Evolutionary conservation across 352 stramenopile species (phyloP).

Genomic region (Globisporangium camurandrum): DNA sequence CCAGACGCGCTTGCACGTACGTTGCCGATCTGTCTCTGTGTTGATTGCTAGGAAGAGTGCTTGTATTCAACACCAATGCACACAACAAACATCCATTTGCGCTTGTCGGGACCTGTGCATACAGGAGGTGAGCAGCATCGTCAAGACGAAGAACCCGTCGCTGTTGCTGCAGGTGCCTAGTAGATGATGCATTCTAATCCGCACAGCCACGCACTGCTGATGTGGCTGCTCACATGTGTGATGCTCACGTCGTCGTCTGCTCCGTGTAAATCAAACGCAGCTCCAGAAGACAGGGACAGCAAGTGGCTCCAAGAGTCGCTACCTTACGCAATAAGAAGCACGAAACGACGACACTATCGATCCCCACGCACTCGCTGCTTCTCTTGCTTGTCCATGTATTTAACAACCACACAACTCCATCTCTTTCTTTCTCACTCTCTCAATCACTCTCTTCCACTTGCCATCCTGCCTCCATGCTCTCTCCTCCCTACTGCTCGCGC

Average conservation of each 20-base stretch:
- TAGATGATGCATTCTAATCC: neutral
- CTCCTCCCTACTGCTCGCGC: constrained; percentile 30
- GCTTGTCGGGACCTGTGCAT: too few species aligned
- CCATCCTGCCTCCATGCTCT: neutral
- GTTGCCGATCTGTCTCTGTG: neutral
- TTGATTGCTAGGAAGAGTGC: neutral
- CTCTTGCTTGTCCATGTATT: constrained; percentile 1
- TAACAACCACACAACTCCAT: constrained; percentile 1
- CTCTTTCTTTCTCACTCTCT: neutral
- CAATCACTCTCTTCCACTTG: neutral
- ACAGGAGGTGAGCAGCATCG: constrained; percentile 90
- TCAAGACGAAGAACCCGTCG: constrained; percentile 93
- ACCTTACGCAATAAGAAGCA: constrained; percentile 47
- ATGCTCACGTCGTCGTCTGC: too few species aligned
- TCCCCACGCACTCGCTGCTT: too few species aligned
- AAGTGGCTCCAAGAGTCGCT: constrained; percentile 39
- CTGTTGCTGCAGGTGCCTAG: constrained; percentile 83
- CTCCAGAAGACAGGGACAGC: constrained; percentile 55
- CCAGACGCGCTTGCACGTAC: constrained; percentile 84
- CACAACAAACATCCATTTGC: too few species aligned
- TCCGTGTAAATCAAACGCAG: constrained; percentile 20
- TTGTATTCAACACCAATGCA: too few species aligned
- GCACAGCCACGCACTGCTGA: too few species aligned
- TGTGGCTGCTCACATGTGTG: too few species aligned
- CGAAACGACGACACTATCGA: neutral